Evolutionary conservation across 345 rosid species (phyloP).

Genomic region (Mercurialis annua): DNA sequence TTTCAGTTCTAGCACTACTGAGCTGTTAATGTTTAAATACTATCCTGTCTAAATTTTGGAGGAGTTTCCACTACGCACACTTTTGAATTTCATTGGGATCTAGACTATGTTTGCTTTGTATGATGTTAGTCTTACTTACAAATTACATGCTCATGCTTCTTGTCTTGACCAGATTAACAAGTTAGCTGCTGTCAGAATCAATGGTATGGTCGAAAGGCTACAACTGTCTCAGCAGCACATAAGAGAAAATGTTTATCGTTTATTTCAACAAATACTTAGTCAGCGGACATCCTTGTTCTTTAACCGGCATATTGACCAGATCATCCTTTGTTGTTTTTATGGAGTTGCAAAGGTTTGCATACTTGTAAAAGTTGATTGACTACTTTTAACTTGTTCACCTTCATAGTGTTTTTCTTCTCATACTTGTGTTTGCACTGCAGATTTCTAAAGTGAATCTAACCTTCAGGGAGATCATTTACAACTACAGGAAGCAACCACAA

Average conservation of each 20-base stretch:
- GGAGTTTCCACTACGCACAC: not conserved
- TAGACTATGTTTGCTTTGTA: not conserved
- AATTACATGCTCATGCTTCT: conserved; percentile 12
- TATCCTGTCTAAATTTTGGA: not conserved
- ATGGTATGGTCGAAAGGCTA: conserved; percentile 33
- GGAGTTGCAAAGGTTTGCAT: conserved; percentile 35
- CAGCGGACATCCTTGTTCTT: conserved; percentile 32
- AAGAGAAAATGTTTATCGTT: conserved; percentile 33
- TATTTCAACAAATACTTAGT: conserved; percentile 31
- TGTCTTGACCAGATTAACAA: conserved; percentile 26
- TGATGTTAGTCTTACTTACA: not conserved
- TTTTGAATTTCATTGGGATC: conserved; percentile 2
- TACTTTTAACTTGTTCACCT: not conserved
- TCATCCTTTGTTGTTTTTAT: conserved; percentile 36
- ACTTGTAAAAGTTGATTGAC: conserved; percentile 1
- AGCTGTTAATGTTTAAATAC: not conserved
- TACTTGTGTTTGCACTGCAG: conserved; percentile 38
- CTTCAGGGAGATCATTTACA: conserved; percentile 74
- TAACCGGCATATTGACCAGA: conserved; percentile 36
- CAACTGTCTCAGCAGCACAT: conserved; percentile 32
- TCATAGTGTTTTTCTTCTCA: conserved; percentile 8
- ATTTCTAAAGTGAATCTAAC: conserved; percentile 79
- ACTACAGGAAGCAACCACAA: conserved; percentile 94
- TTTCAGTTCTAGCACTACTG: not conserved
- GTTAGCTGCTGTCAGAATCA: conserved; percentile 36